These are phyloP conservation scores for Apiotrichum veenhuisii DNA, from an alignment of 1,284 basidiomycete species.

Conservation along the genomic window DNA sequence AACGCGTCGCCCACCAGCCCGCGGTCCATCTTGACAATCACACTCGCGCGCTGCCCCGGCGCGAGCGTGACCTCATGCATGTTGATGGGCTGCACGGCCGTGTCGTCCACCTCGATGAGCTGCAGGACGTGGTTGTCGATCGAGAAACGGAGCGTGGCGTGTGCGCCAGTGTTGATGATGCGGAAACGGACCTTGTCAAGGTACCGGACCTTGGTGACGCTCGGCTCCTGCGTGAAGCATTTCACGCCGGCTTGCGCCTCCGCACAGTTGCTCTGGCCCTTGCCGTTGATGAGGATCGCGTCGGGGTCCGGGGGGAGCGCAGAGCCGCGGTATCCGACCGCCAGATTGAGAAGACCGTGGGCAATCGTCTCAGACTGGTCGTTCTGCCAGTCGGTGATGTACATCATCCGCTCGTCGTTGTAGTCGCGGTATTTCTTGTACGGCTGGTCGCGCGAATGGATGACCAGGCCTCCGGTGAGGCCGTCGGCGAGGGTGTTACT, in stretches of 20 bases:
- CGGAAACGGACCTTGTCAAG: slow-evolving; percentile 21
- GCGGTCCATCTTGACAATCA: slow-evolving; percentile 32
- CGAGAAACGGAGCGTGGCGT: slow-evolving; percentile 21
- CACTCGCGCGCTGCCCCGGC: slow-evolving; percentile 37
- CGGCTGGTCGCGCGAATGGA: slow-evolving; percentile 28
- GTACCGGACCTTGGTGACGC: slow-evolving; percentile 1
- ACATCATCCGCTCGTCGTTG: slow-evolving; percentile 27
- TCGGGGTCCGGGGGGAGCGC: slow-evolving; percentile 21
- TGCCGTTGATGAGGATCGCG: slow-evolving; percentile 30
- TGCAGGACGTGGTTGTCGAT: slow-evolving; percentile 31
- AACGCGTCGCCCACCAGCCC: slow-evolving; percentile 33
- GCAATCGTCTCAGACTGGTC: slow-evolving; percentile 27
- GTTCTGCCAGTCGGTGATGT: slow-evolving; percentile 34
- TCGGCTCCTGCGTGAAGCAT: neutral
- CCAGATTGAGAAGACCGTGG: slow-evolving; percentile 13
- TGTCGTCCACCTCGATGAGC: slow-evolving; percentile 33
- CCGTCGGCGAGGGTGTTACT: slow-evolving; percentile 34
- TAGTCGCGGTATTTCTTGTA: slow-evolving; percentile 20
- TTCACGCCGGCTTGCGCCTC: neutral
- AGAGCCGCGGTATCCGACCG: slow-evolving; percentile 2
- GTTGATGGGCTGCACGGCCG: slow-evolving; percentile 19
- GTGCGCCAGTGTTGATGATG: slow-evolving; percentile 27
- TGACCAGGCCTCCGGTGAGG: slow-evolving; percentile 26
- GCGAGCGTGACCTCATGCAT: slow-evolving; percentile 26
- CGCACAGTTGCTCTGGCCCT: slow-evolving; percentile 13